phyloP scores from a whole-genome alignment of 2,329 filamentous ascomycete genomes.

The Ceratocystis variospora region DNA sequence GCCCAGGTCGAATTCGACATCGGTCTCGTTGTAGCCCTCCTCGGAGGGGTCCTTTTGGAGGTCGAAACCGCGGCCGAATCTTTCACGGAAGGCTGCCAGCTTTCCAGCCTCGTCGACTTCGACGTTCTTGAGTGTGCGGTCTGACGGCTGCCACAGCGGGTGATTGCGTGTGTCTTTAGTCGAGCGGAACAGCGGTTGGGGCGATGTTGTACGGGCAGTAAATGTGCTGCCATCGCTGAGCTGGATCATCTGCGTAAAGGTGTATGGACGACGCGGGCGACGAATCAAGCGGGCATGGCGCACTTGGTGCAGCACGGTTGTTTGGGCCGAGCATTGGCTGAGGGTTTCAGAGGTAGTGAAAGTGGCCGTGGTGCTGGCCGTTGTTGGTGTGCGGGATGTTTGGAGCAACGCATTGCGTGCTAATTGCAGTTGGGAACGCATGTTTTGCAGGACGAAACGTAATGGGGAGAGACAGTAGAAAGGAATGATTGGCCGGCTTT shows the following conservation, averaged over 20 bases:
- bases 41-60: constrained; percentile 30
- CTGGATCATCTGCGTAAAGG: constrained; percentile 91
- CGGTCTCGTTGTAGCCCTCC: constrained; percentile 23
- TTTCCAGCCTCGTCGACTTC: constrained; percentile 92
- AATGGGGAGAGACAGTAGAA: not conserved
- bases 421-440: constrained; percentile 18
- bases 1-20: constrained; percentile 27
- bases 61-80: constrained; percentile 79
- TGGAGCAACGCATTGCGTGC: constrained; percentile 20
- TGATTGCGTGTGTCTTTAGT: constrained; percentile 81
- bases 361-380: constrained; percentile 21
- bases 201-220: constrained; percentile 64
- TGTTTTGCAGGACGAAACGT: not conserved
- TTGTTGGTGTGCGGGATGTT: constrained; percentile 24
- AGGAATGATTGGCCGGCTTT: not conserved
- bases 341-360: constrained; percentile 19
- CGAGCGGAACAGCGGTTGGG: constrained; percentile 43
- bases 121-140: constrained; percentile 67
- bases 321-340: constrained; percentile 22
- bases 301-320: constrained; percentile 35
- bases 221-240: constrained; percentile 83
- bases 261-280: constrained; percentile 84
- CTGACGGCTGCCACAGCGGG: constrained; percentile 77
- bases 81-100: constrained; percentile 68
- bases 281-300: constrained; percentile 74